Base-by-base conservation (phyloP, 2,329 filamentous ascomycete genomes). In the Verticillium longisporum region DNA sequence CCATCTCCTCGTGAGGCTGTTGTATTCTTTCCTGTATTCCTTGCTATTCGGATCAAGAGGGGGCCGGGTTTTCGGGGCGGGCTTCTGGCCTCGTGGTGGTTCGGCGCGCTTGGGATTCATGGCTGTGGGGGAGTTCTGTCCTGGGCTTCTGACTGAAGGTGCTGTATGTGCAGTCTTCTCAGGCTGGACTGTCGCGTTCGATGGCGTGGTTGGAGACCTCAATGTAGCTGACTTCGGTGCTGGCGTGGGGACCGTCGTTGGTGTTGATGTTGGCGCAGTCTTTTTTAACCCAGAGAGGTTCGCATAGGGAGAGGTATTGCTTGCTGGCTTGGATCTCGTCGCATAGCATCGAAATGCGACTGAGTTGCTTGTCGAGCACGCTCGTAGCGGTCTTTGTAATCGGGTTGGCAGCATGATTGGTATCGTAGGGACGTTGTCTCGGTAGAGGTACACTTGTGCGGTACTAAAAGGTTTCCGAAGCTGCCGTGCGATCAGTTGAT, bases 1-100 rank as follows among this genome's bases (percentile, higher is more conserved):
- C 74, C 80, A 84, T 66, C 75, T 78, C 62, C 79, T 69, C 60
- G 77, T 74, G 34, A 78, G 76, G 41, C 68, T 66, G 60, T 78
- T 76, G 67, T 80, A 83, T 50, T 77, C 74, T 63, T 68, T 67
- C 66, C 76, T 71, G 64, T 78, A 81, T 54, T 77, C 75, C 41
- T 73, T 69, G 61, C 74, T 76, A 31, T 70, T 70, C 0, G 66
- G 66, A 57, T 75, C 71, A 55, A 72, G 61, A 33, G 62, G 66
- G 36, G 65, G 68, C 31, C 57, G 62, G 33, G 32, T 36, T 45
- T 56, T 60, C 56, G 18, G 57, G n/a, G 15, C 32, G 10, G 53
- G n/a, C 21, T 11, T 50, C n/a, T 15, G 18, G 14, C 13, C 13
- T 31, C 54, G 33, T 33, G 36, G 61, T 45, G 37, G 15, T 26